These are phyloP conservation scores for Aphanomyces euteiches DNA, from an alignment of 352 stramenopile species.

Conservation along the genomic window DNA sequence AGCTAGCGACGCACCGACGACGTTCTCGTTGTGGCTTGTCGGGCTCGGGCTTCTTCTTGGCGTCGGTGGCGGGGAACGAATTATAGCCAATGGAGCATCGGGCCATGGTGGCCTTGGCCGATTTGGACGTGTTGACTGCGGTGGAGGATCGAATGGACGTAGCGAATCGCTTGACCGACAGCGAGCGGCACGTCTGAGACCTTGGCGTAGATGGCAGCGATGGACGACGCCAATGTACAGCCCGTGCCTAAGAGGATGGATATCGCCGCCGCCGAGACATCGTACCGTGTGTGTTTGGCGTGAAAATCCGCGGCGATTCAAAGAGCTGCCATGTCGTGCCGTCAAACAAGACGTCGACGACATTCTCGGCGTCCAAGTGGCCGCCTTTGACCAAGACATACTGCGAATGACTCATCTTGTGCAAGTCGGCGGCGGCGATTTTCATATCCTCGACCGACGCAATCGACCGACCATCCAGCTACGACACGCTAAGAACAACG, in stretches of 20 bases:
- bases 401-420: slow-evolving; percentile 46
- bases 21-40: too few species aligned
- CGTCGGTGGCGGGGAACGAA: too few species aligned
- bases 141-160: slow-evolving; percentile 43
- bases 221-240: slow-evolving; percentile 90
- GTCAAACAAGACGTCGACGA: slow-evolving; percentile 33
- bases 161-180: slow-evolving; percentile 40
- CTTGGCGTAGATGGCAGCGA: slow-evolving; percentile 82
- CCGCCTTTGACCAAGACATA: slow-evolving; percentile 92
- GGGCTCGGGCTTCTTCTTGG: too few species aligned
- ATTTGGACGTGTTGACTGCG: slow-evolving; percentile 40
- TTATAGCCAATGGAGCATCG: slow-evolving; percentile 46
- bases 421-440: slow-evolving; percentile 66
- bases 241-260: too few species aligned
- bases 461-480: slow-evolving; percentile 46
- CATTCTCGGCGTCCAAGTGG: slow-evolving; percentile 43
- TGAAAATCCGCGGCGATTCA: slow-evolving; percentile 5
- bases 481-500: not conserved
- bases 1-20: too few species aligned
- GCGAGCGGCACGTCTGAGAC: slow-evolving; percentile 42
- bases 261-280: too few species aligned
- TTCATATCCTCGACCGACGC: slow-evolving; percentile 63
- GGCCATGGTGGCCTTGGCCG: slow-evolving; percentile 39
- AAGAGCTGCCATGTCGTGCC: slow-evolving; percentile 1
- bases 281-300: slow-evolving; percentile 64